A percentile compares a stretch with the other conserved stretches of the same genome.
Evolutionary conservation across 257 asterid species (phyloP).

Genomic region (Voacanga thouarsii): DNA sequence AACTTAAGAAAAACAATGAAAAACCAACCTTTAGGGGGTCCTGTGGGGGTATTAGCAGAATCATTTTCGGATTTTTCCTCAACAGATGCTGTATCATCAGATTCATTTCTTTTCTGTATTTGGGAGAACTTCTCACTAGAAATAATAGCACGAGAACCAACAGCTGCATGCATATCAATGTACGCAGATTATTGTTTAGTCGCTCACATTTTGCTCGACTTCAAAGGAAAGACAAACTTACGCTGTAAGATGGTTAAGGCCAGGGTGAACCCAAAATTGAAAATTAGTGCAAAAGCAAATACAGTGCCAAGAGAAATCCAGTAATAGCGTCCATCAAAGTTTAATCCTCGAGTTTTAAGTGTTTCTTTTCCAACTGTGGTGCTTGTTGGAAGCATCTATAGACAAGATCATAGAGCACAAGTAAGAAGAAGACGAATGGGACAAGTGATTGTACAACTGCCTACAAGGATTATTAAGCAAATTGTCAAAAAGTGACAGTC

Average conservation of each 20-base stretch:
- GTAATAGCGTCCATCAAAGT: slow-evolving; percentile 31
- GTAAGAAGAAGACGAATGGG: not conserved
- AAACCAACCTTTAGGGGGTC: slow-evolving; percentile 17
- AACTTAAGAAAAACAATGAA: not conserved
- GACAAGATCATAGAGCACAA: not conserved
- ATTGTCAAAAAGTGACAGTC: not conserved
- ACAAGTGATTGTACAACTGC: not conserved
- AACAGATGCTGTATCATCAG: not conserved
- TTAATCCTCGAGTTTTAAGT: slow-evolving; percentile 53
- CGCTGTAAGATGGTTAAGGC: slow-evolving; percentile 46
- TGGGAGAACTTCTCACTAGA: slow-evolving; percentile 26
- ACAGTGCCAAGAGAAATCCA: slow-evolving; percentile 66
- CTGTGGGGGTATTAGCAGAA: not conserved
- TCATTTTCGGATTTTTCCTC: slow-evolving; percentile 4
- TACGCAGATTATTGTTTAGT: not conserved
- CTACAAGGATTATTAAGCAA: not conserved
- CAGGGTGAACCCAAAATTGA: slow-evolving; percentile 51
- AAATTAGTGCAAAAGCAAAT: slow-evolving; percentile 43
- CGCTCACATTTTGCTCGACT: not conserved
- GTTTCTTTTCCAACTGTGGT: slow-evolving; percentile 46
- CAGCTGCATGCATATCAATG: slow-evolving; percentile 23
- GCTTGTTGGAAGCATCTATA: slow-evolving; percentile 34
- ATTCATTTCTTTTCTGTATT: slow-evolving; percentile 7
- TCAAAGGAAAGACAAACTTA: slow-evolving; percentile 28
- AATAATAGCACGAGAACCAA: slow-evolving; percentile 31